Percentiles rank a stretch among this genome's conserved stretches.
phyloP scores from a whole-genome alignment of 176 grass and related monocot genomes.

The Neostapfia colusana region DNA sequence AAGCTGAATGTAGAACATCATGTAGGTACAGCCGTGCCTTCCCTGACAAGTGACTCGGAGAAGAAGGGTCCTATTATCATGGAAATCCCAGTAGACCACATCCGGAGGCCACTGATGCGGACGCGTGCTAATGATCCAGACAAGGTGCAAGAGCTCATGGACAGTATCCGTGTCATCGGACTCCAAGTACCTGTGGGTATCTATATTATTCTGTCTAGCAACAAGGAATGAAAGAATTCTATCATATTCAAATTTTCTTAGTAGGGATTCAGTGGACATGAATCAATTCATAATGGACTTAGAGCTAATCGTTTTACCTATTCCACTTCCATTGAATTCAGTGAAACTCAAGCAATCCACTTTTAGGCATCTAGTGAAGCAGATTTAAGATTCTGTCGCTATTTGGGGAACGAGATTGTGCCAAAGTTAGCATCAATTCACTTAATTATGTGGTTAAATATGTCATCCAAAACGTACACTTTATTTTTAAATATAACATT shows the following conservation, averaged over 20 bases:
- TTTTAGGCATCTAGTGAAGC: neutral
- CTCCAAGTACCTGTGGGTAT: constrained; percentile 81
- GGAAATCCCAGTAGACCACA: constrained; percentile 77
- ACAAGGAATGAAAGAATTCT: constrained; percentile 12
- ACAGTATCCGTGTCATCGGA: constrained; percentile 77
- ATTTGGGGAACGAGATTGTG: neutral
- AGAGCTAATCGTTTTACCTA: neutral
- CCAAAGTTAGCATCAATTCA: neutral
- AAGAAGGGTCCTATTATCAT: constrained; percentile 71
- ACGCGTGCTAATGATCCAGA: constrained; percentile 72
- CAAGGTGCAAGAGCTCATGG: constrained; percentile 92
- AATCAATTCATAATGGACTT: neutral
- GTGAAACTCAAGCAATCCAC: neutral
- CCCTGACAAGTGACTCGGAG: constrained; percentile 35
- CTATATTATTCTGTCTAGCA: constrained; percentile 12
- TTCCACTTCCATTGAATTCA: constrained; percentile 13
- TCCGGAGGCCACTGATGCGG: constrained; percentile 80
- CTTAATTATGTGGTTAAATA: neutral
- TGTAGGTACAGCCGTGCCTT: constrained; percentile 35
- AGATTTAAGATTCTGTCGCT: neutral
- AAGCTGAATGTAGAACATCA: neutral
- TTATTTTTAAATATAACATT: neutral
- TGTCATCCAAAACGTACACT: neutral
- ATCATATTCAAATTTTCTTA: neutral
- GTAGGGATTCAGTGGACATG: neutral